phyloP scores from a whole-genome alignment of 176 grass and related monocot species.

The Zea luxurians region DNA sequence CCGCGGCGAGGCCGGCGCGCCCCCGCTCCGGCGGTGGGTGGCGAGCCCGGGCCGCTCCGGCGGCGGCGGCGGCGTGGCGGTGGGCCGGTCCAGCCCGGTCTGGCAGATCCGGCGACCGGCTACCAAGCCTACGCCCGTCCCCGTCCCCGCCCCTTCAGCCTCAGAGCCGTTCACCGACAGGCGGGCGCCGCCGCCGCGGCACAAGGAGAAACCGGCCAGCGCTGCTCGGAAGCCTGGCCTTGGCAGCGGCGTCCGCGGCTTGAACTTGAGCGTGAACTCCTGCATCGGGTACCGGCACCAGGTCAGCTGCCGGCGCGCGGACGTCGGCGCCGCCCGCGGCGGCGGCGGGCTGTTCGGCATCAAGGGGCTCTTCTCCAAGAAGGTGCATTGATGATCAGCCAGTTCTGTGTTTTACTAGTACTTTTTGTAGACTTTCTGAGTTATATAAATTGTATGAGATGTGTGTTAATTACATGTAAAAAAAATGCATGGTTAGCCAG shows the following conservation, averaged over 20 bases:
- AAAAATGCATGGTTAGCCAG: constrained; percentile 18
- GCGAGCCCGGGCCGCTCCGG: constrained; percentile 60
- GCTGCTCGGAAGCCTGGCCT: constrained; percentile 18
- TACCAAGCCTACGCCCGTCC: not conserved
- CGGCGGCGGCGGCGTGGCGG: constrained; percentile 46
- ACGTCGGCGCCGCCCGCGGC: constrained; percentile 29
- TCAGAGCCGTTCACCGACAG: constrained; percentile 17
- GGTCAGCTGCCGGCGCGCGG: constrained; percentile 55
- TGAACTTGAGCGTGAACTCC: constrained; percentile 75
- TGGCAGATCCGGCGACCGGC: constrained; percentile 60
- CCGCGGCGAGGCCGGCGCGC: constrained; percentile 50
- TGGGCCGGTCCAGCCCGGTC: constrained; percentile 72
- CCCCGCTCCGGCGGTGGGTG: constrained; percentile 48
- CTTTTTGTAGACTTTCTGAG: not conserved
- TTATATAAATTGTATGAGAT: not conserved
- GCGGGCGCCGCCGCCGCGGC: not conserved
- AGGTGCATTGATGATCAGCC: constrained; percentile 51
- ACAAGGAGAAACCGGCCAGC: constrained; percentile 23
- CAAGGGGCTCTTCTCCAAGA: constrained; percentile 76
- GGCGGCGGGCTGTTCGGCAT: constrained; percentile 54
- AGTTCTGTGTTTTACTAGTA: not conserved
- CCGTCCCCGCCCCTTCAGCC: not conserved
- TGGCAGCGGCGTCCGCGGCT: constrained; percentile 35
- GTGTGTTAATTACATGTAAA: constrained; percentile 39
- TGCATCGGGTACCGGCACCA: constrained; percentile 73